Evolutionary conservation across 2,329 filamentous ascomycete species (phyloP).

Genomic region (Fusarium graminum): DNA sequence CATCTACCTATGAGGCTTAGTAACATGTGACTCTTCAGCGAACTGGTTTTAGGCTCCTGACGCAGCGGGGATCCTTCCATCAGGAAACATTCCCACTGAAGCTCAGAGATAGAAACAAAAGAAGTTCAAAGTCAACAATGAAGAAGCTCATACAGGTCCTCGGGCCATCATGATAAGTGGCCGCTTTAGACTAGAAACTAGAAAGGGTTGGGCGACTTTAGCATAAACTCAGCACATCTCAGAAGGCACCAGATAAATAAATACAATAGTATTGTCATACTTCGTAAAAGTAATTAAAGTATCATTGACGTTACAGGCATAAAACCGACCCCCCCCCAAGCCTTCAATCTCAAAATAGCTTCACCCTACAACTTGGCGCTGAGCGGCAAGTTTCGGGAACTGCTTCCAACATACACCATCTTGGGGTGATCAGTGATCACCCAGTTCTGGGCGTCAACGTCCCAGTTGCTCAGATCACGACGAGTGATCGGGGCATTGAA

Average conservation of each 20-base stretch:
- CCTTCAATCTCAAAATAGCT: constrained; percentile 9
- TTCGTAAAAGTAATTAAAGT: constrained; percentile 20
- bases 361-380: constrained; percentile 40
- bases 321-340: constrained; percentile 1
- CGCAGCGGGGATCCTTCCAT: no score
- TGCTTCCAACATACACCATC: constrained; percentile 67
- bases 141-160: no score
- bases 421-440: constrained; percentile 67
- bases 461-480: constrained; percentile 91
- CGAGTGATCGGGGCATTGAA: constrained; percentile 80
- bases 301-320: constrained; percentile 21
- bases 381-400: constrained; percentile 67
- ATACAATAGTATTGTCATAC: constrained; percentile 7
- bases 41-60: no score
- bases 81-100: no score
- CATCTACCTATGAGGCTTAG: no score
- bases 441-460: constrained; percentile 85
- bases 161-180: no score
- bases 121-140: no score
- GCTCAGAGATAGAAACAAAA: no score
- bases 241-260: no score
- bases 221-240: not conserved
- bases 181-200: no score
- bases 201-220: no score
- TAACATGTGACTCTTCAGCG: no score